Evolutionary conservation across 352 stramenopile genomes (phyloP).

Genomic region (Thraustotheca clavata): DNA sequence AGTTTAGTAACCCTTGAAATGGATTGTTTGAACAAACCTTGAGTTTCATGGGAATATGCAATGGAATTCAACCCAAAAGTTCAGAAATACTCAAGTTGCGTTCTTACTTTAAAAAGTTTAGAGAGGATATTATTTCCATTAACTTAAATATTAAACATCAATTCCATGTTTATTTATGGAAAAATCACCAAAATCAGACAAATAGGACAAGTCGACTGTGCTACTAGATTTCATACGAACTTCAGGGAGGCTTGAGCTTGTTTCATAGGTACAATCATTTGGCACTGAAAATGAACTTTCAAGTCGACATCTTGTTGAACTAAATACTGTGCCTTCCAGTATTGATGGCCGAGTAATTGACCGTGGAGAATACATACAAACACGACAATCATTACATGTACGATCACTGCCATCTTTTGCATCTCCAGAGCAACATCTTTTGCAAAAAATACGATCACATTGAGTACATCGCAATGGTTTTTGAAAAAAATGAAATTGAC

Average conservation of each 20-base stretch:
- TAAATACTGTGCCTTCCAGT: background rate
- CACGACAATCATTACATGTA: background rate
- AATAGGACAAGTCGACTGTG: conserved; percentile 4
- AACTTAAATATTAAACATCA: no score
- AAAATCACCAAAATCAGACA: background rate
- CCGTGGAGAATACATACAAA: background rate
- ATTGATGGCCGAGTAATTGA: background rate
- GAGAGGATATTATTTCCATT: no score
- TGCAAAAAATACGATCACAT: background rate
- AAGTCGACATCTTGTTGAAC: background rate
- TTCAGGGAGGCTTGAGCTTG: background rate
- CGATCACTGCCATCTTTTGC: no score
- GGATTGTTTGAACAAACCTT: no score
- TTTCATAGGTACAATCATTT: background rate
- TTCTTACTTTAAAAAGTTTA: no score
- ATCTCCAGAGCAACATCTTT: no score
- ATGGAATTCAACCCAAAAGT: no score
- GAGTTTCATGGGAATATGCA: no score
- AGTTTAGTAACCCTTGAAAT: no score
- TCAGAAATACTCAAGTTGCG: no score
- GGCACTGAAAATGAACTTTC: background rate
- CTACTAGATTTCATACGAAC: background rate
- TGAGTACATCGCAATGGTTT: background rate
- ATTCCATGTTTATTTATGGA: no score
- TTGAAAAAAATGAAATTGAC: background rate